phyloP scores from a whole-genome alignment of 805 yeast species.

The Cyberlindnera meyerae region DNA sequence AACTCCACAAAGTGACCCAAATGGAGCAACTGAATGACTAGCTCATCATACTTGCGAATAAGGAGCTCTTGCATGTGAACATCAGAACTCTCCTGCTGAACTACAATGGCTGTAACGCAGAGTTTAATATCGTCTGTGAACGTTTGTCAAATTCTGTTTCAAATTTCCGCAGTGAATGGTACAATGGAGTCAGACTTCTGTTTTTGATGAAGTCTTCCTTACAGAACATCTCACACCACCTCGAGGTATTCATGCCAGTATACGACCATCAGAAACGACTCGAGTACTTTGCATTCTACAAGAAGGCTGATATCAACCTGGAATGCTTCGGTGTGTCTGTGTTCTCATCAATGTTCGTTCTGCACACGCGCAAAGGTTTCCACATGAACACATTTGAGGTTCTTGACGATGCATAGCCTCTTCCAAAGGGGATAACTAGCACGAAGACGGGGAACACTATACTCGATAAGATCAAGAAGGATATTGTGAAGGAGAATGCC shows the following conservation, averaged over 20 bases:
- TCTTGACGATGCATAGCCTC: slow-evolving; percentile 46
- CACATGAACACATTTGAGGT: slow-evolving; percentile 59
- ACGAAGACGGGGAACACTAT: slow-evolving; percentile 24
- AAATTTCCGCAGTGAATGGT: slow-evolving; percentile 65
- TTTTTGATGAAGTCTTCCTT: slow-evolving; percentile 48
- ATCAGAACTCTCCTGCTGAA: slow-evolving; percentile 59
- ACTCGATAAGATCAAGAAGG: slow-evolving; percentile 37
- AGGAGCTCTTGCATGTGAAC: slow-evolving; percentile 55
- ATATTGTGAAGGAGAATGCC: slow-evolving; percentile 32
- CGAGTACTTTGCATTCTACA: slow-evolving; percentile 39
- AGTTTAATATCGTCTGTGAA: slow-evolving; percentile 40
- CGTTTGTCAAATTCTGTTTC: slow-evolving; percentile 47
- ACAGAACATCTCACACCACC: slow-evolving; percentile 35
- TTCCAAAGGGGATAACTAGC: slow-evolving; percentile 42
- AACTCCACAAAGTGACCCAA: slow-evolving; percentile 48
- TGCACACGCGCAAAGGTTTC: slow-evolving; percentile 63
- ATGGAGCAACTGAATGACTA: slow-evolving; percentile 57
- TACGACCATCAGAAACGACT: slow-evolving; percentile 45
- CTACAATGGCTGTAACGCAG: slow-evolving; percentile 39
- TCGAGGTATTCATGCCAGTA: slow-evolving; percentile 54
- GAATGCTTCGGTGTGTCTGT: slow-evolving; percentile 59
- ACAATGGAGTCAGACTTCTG: slow-evolving; percentile 55
- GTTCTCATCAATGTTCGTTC: slow-evolving; percentile 61
- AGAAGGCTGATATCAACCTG: slow-evolving; percentile 45
- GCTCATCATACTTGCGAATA: slow-evolving; percentile 54